Base-by-base conservation (phyloP, 2,329 filamentous ascomycete genomes). In the Alternaria sp. region DNA sequence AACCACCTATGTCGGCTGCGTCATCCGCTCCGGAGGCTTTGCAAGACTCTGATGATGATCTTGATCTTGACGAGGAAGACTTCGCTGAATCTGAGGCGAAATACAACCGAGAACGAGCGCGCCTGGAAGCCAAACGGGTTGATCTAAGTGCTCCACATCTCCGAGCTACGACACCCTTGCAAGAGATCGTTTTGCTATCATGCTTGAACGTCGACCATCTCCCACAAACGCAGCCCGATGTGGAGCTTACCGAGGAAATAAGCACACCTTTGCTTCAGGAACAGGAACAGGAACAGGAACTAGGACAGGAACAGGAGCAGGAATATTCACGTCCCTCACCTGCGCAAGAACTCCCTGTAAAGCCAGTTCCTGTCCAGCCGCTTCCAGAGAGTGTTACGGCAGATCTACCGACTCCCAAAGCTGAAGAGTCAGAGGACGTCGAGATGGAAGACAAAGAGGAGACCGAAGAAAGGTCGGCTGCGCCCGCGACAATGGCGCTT, bases 21-120 rank as follows among this genome's bases (percentile, higher is more conserved):
- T 75, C 74, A 1, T 76, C 75, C 22, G 74, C 70, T 3, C 74
- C 74, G 6, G 70, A 76, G 55, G 71, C 65, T 6, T 57, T 78
- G 25, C 72, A 75, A 56, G 81, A 81, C 52, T 82, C 81, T 22
- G 82, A 84, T 20, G 82, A 84, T 52, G 81, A 81, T 50, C 73
- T 82, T 54, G 81, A 83, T 63, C 73, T 82, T 11, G 79, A 81
- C 34, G 81, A 84, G 59, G 81, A 74, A 34, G 79, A 83, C 54
- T 79, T 81, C 54, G 80, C 80, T 9, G 77, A 82, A 32, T 79
- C 79, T 20, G 80, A 83, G 68, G 80, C 79, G 5, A 83, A 81
- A 50, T 84, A 82, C 62, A 81, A 82, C 44, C 74, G 79, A 10
- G 78, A 82, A 59, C 82, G 82, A 64, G 73, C 81, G 12, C 73